phyloP scores from a whole-genome alignment of 805 yeast species.

The Yarrowia sp. region DNA sequence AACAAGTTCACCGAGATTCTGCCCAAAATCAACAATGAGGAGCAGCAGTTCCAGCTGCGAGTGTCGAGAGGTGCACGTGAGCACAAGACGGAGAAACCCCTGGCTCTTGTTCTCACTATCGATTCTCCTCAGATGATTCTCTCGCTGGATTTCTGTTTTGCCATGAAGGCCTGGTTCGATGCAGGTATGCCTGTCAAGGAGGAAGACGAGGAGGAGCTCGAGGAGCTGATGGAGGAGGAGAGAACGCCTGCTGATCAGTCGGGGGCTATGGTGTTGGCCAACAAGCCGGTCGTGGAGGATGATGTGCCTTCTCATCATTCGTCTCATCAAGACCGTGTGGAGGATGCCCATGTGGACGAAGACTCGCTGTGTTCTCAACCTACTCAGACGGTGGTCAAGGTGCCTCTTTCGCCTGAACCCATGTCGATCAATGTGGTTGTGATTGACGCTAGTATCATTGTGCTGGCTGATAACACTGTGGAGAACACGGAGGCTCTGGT shows the following conservation, averaged over 20 bases:
- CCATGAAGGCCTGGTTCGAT: slow-evolving; percentile 64
- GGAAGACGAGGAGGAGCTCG: slow-evolving; percentile 28
- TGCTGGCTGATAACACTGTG: slow-evolving; percentile 75
- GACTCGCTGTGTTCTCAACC: neutral
- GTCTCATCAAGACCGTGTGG: slow-evolving; percentile 7
- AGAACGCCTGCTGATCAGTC: neutral
- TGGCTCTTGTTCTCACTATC: slow-evolving; percentile 58
- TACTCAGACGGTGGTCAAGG: slow-evolving; percentile 25
- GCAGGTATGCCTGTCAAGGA: slow-evolving; percentile 43
- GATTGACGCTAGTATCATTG: slow-evolving; percentile 69
- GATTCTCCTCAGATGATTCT: slow-evolving; percentile 79
- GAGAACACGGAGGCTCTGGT: slow-evolving; percentile 81
- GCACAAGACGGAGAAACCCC: slow-evolving; percentile 40
- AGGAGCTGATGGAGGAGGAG: slow-evolving; percentile 27
- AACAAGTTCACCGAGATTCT: slow-evolving; percentile 79
- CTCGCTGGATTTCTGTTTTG: slow-evolving; percentile 82
- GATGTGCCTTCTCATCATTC: slow-evolving; percentile 7
- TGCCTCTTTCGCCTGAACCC: slow-evolving; percentile 28
- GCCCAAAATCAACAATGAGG: slow-evolving; percentile 62
- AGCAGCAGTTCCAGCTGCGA: slow-evolving; percentile 68
- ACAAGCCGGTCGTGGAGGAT: neutral
- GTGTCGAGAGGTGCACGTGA: slow-evolving; percentile 35
- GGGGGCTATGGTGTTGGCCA: slow-evolving; percentile 16
- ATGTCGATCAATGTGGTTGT: slow-evolving; percentile 54
- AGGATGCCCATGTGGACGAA: neutral